Evolutionary conservation across 495 filamentous ascomycete genomes (phyloP).

Genomic region (Xylona heveae): DNA sequence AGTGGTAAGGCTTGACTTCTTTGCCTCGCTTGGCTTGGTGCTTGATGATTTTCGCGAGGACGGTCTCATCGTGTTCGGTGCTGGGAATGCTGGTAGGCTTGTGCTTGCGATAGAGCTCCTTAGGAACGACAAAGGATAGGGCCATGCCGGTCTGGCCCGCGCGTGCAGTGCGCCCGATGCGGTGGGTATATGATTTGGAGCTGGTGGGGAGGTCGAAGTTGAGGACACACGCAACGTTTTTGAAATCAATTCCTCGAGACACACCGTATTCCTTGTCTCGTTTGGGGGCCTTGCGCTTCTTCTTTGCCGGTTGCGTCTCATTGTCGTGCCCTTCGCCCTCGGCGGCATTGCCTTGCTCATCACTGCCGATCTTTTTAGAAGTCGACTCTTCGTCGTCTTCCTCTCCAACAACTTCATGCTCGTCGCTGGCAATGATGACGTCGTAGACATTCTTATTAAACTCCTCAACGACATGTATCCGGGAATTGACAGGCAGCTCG

Average conservation of each 20-base stretch:
- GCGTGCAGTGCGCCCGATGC: slow-evolving; percentile 81
- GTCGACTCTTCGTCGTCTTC: slow-evolving; percentile 21
- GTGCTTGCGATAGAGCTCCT: slow-evolving; percentile 64
- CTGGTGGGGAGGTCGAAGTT: slow-evolving; percentile 89
- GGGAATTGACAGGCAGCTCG: slow-evolving; percentile 78
- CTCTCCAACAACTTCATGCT: slow-evolving; percentile 63
- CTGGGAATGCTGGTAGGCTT: slow-evolving; percentile 57
- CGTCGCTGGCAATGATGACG: slow-evolving; percentile 90
- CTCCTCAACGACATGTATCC: slow-evolving; percentile 86
- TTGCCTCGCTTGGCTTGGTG: slow-evolving; percentile 52
- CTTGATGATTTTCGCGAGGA: slow-evolving; percentile 49
- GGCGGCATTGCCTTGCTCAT: slow-evolving; percentile 9
- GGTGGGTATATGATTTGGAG: slow-evolving; percentile 85
- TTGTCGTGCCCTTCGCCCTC: slow-evolving; percentile 5
- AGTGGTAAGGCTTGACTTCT: slow-evolving; percentile 70
- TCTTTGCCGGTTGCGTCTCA: slow-evolving; percentile 4
- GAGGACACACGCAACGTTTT: slow-evolving; percentile 79
- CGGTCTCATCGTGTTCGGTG: slow-evolving; percentile 61
- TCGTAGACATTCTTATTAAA: slow-evolving; percentile 95
- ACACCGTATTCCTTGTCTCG: slow-evolving; percentile 77
- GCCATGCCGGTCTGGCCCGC: slow-evolving; percentile 84
- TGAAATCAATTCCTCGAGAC: slow-evolving; percentile 89
- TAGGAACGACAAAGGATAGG: slow-evolving; percentile 78
- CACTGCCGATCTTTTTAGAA: slow-evolving; percentile 4
- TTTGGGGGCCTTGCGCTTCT: slow-evolving; percentile 29